Percentiles rank a stretch among this genome's conserved stretches.
Evolutionary conservation across 495 filamentous ascomycete genomes (phyloP).

Genomic region (Podospora conica): DNA sequence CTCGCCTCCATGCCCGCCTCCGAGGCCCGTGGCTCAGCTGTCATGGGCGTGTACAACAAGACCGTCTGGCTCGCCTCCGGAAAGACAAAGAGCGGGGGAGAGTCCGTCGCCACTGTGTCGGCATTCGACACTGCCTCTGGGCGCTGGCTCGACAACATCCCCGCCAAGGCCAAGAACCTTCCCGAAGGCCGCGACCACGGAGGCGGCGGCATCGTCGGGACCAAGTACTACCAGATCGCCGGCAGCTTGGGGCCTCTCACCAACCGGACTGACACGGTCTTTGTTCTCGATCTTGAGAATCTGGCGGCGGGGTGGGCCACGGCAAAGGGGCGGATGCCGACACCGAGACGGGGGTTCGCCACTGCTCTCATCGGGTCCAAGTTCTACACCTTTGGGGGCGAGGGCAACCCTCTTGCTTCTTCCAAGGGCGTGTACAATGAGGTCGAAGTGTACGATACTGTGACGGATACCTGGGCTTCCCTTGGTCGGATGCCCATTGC

Average conservation of each 20-base stretch:
- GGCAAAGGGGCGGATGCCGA: conserved; percentile 26
- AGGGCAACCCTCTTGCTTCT: conserved; percentile 28
- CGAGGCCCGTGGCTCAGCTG: conserved; percentile 19
- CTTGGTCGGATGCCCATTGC: conserved; percentile 27
- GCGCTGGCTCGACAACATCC: conserved; percentile 26
- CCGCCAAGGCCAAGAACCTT: conserved; percentile 15
- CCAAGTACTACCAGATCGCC: conserved; percentile 34
- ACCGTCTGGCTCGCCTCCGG: conserved; percentile 20
- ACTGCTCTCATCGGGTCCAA: conserved; percentile 25
- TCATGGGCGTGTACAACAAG: conserved; percentile 20
- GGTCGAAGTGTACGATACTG: conserved; percentile 34
- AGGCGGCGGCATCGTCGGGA: conserved; percentile 26
- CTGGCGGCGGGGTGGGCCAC: conserved; percentile 22
- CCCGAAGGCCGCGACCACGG: conserved; percentile 28
- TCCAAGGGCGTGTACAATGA: conserved; percentile 26
- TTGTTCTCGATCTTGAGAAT: conserved; percentile 28
- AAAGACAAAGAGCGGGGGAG: conserved; percentile 9
- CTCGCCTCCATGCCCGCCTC: conserved; percentile 21
- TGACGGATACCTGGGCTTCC: conserved; percentile 26
- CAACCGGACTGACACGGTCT: conserved; percentile 31
- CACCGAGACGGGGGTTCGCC: conserved; percentile 30
- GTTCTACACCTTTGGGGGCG: conserved; percentile 39
- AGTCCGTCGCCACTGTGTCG: conserved; percentile 22
- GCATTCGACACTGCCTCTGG: conserved; percentile 25
- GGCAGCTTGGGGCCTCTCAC: conserved; percentile 20